Percentiles rank a stretch among this genome's conserved stretches.
phyloP scores from a whole-genome alignment of 257 asterid species.

The Nyctanthes arbortristis region DNA sequence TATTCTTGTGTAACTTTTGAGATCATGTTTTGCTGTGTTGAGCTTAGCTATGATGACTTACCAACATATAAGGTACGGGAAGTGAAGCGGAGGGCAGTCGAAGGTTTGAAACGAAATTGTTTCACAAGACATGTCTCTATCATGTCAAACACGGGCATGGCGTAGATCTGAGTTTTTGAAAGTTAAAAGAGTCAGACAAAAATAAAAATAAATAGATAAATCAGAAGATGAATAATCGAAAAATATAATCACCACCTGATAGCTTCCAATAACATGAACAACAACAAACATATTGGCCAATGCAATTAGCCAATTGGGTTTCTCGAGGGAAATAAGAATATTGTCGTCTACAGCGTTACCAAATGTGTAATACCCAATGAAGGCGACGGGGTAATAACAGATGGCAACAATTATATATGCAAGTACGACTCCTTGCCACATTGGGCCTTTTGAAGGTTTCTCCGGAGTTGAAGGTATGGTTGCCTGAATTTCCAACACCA shows the following conservation, averaged over 20 bases:
- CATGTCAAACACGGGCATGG: constrained; percentile 73
- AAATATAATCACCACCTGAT: constrained; percentile 40
- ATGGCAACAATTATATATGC: constrained; percentile 57
- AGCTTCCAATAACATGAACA: constrained; percentile 70
- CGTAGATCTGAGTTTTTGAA: constrained; percentile 40
- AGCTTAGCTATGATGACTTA: constrained; percentile 31
- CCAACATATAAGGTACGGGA: constrained; percentile 58
- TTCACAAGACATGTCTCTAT: constrained; percentile 51
- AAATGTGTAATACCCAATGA: constrained; percentile 45
- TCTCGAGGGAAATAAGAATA: constrained; percentile 42
- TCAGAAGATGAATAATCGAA: neutral
- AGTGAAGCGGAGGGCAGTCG: constrained; percentile 44
- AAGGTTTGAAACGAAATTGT: constrained; percentile 41
- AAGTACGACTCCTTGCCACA: constrained; percentile 70
- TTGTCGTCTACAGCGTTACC: constrained; percentile 63
- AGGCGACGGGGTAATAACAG: constrained; percentile 68
- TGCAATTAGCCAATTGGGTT: constrained; percentile 59
- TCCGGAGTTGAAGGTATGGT: constrained; percentile 69
- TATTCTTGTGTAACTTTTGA: too few relatives aligned
- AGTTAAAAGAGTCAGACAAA: neutral
- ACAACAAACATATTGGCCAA: constrained; percentile 64
- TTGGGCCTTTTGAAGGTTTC: constrained; percentile 59
- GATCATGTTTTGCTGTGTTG: too few relatives aligned
- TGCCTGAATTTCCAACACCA: constrained; percentile 73
- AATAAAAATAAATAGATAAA: neutral